These are phyloP conservation scores for Spathaspora sp. DNA, from an alignment of 1,139 yeast species.

Conservation along the genomic window DNA sequence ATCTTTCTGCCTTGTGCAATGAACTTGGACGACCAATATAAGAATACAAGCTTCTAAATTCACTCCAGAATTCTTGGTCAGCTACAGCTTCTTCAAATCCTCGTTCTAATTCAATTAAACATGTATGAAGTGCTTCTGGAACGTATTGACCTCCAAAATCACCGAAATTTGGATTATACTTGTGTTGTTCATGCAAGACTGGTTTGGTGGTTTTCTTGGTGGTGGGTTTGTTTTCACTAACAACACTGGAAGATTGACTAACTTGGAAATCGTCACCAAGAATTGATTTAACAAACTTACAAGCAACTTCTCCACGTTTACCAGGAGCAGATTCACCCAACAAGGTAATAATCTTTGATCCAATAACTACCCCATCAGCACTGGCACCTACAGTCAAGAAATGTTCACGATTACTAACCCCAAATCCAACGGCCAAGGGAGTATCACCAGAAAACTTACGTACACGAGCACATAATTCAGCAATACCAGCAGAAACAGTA, in stretches of 20 bases:
- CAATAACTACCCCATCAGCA: constrained; percentile 95
- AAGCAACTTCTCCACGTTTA: constrained; percentile 59
- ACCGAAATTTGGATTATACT: constrained; percentile 79
- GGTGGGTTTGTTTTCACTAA: constrained; percentile 14
- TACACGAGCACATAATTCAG: constrained; percentile 70
- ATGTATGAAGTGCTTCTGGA: constrained; percentile 92
- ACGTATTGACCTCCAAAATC: constrained; percentile 98
- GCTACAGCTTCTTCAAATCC: constrained; percentile 87
- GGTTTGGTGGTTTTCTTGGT: constrained; percentile 22
- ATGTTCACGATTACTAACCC: constrained; percentile 92
- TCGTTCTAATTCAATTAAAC: constrained; percentile 82
- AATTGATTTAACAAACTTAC: constrained; percentile 66
- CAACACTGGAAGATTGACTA: constrained; percentile 30
- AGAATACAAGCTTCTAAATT: constrained; percentile 72
- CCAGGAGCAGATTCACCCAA: constrained; percentile 65
- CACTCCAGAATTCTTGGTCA: constrained; percentile 92
- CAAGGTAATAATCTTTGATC: constrained; percentile 75
- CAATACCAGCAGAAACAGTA: constrained; percentile 62
- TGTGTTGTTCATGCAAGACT: constrained; percentile 52
- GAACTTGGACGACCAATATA: constrained; percentile 97
- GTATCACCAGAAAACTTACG: constrained; percentile 70
- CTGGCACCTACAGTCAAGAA: constrained; percentile 72
- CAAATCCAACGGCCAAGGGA: constrained; percentile 96
- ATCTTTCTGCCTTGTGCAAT: constrained; percentile 85
- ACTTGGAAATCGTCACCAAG: constrained; percentile 57